Base-by-base conservation (phyloP, 768 basidiomycete species). In the Dioszegia crocea region DNA sequence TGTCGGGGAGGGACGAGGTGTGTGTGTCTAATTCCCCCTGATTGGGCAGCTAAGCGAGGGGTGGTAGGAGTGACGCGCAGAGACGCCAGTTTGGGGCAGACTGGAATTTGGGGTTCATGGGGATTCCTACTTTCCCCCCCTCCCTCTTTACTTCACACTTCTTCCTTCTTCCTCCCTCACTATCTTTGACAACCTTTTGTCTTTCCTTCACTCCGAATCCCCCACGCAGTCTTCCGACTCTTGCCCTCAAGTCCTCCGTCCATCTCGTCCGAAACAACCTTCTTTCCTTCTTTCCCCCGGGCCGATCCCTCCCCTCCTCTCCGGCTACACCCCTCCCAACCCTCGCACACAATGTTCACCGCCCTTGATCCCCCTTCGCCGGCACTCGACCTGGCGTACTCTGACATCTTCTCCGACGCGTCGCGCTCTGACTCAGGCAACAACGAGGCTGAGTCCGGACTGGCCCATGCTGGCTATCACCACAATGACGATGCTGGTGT, bases 151-250 rank as follows among this genome's bases (percentile, higher is more conserved):
- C n/a, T 38, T 38, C 36, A 38, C 17, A 27, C 9, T 46, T 21
- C 29, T 51, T 51, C 49, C 19, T 51, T 33, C 49, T 21, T 51
- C 31, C 21, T 51, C 49, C 14, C n/a, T 51, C 49, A 51, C 33
- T 27, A 8, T 51, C 24, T 33, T 14, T 33, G 9, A 36, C 49
- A 12, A 6, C 4, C 27, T 23, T 39, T 51, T 24, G 21, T 29
- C 49, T 27, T 46, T 21, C 38, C 40, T 53, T 43, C 30, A 8
- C 19, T 51, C 30, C 36, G 6, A 27, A 47, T 24, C 27, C 29
- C 36, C 21, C 50, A 51, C 23, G 6, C 47, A 38, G 36, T 38
- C 47, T 49, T 23, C 10, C n/a, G n/a, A n/a, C 10, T 50, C 49
- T 31, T 33, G 26, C 3, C 27, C 33, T 30, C 19, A 8, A 4